These are phyloP conservation scores for Myriosclerotinia scirpicola DNA, from an alignment of 2,329 filamentous ascomycete genomes.

Conservation along the genomic window DNA sequence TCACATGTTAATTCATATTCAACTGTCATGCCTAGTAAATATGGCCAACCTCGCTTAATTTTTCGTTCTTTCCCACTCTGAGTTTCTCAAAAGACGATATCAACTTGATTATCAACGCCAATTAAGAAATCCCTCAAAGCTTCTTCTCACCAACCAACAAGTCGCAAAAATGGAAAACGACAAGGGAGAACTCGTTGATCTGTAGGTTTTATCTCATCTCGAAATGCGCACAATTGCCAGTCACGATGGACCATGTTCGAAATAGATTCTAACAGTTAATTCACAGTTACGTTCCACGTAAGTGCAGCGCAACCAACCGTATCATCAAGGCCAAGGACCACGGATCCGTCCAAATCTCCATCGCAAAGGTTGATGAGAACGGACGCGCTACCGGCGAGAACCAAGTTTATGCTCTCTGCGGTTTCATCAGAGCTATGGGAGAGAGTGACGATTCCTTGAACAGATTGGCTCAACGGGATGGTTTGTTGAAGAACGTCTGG, in stretches of 20 bases:
- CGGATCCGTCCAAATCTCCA: conserved; percentile 93
- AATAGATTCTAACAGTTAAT: conserved; percentile 21
- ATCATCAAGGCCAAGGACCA: conserved; percentile 99
- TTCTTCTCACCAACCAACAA: conserved; percentile 37
- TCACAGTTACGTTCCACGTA: conserved; percentile 90
- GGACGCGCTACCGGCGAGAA: conserved; percentile 92
- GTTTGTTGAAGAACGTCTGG: conserved; percentile 97
- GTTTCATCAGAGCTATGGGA: conserved; percentile 96
- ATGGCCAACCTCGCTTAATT: conserved; percentile 24
- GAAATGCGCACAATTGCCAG: not conserved
- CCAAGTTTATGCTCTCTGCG: conserved; percentile 95
- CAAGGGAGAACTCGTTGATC: conserved; percentile 98
- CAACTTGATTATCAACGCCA: conserved; percentile 37
- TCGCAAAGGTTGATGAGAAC: conserved; percentile 99
- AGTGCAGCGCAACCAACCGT: conserved; percentile 98
- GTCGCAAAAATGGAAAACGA: conserved; percentile 96
- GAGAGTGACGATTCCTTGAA: conserved; percentile 97
- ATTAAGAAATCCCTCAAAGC: conserved; percentile 19
- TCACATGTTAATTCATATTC: conserved; percentile 8
- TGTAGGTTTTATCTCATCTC: conserved; percentile 60
- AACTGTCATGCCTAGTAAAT: not conserved
- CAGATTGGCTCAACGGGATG: conserved; percentile 92
- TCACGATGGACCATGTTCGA: not conserved
- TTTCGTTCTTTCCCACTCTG: conserved; percentile 30
- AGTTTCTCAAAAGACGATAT: conserved; percentile 36